Base-by-base conservation (phyloP, 2,329 filamentous ascomycete species). In the Alternaria arborescens region DNA sequence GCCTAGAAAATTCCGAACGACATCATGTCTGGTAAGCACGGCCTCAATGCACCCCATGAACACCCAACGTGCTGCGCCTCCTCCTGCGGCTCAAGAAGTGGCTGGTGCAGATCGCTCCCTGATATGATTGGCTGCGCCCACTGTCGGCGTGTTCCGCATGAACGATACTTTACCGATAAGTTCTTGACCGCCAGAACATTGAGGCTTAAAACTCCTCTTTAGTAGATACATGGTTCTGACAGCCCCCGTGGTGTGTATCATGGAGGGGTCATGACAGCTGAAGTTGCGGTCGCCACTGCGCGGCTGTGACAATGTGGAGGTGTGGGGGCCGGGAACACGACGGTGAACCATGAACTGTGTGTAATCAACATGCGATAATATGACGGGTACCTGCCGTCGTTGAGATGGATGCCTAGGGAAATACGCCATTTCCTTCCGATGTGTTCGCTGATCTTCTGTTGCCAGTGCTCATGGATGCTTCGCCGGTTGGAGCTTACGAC, bases 251-350 rank as follows among this genome's bases (percentile, higher is more conserved):
- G 60, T 62, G 41, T 32, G 36, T 34, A 34, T 52, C 18, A 18
- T 53, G 51, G 52, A 57, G 47, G 42, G 53, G 58, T 64, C 61
- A 67, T 60, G 58, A 58, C 34, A 67, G 61, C 66, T 70, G 60
- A 63, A 52, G 32, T 30, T 38, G 47, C 38, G 42, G 62, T 63
- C 38, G 63, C 62, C 64, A 63, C 68, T 22, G 40, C 32, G 53
- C 65, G 66, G 66, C 64, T 65, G 57, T 67, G 64, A 65, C 38
- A 53, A 30, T 32, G 24, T 55, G 44, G 30, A 54, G 38, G 47
- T 54, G 57, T 62, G 64, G 64, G 61, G 61, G 64, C 64, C 47
- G 51, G 24, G 38, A 64, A 48, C 42, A 54, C 36, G 46, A 61
- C 48, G 51, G 52, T 60, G 34, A 51, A 47, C 34, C 44, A 51